Percentiles rank a stretch among this genome's conserved stretches.
Evolutionary conservation across 2,329 filamentous ascomycete species (phyloP).

Genomic region (Fusarium lyarnte): DNA sequence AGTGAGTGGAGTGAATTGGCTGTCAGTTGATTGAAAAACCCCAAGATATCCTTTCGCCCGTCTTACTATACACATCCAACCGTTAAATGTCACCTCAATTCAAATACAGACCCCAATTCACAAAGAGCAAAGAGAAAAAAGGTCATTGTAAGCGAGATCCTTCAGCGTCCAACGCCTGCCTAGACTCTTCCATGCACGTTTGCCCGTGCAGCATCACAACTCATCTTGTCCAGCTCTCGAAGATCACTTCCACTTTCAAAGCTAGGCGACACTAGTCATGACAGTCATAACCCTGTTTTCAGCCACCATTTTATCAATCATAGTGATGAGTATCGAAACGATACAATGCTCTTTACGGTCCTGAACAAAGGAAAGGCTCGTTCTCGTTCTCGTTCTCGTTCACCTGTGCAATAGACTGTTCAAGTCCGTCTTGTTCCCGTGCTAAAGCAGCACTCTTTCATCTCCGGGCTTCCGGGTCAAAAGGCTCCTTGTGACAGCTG

Average conservation of each 20-base stretch:
- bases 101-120: background rate
- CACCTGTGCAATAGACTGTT: background rate
- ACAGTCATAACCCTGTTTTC: background rate
- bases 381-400: background rate
- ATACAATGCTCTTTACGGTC: background rate
- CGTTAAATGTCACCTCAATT: background rate
- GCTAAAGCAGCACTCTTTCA: background rate
- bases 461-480: background rate
- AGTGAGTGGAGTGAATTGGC: background rate
- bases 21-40: background rate
- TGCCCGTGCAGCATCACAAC: background rate
- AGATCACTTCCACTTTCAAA: slow-evolving; percentile 28
- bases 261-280: background rate
- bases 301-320: background rate
- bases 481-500: background rate
- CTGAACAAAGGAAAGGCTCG: background rate
- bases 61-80: background rate
- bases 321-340: background rate
- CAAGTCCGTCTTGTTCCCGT: background rate
- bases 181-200: slow-evolving; percentile 13
- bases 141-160: background rate
- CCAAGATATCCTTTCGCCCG: background rate
- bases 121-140: slow-evolving; percentile 17
- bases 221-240: slow-evolving; percentile 6
- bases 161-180: background rate